phyloP scores from a whole-genome alignment of 164 flowering plant species.

The Magnolia kwangsiensis region DNA sequence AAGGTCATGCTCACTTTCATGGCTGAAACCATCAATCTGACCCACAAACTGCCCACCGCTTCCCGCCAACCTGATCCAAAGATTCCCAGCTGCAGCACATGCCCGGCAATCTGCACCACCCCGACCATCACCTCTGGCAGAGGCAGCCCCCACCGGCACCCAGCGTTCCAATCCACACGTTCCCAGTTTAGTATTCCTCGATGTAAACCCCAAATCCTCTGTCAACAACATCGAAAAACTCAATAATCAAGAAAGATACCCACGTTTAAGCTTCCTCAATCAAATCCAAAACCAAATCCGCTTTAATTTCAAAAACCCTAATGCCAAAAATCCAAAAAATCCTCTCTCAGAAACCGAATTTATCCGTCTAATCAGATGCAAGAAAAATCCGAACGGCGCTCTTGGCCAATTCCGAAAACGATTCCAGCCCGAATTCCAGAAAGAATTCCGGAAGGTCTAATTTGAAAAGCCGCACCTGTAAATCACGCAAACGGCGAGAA shows the following conservation, averaged over 20 bases:
- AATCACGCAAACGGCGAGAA: neutral
- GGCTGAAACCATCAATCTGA: slow-evolving; percentile 53
- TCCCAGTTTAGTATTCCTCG: neutral
- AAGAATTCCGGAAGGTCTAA: neutral
- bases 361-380: neutral
- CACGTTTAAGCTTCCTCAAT: neutral
- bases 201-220: slow-evolving; percentile 7
- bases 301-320: neutral
- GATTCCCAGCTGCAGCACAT: slow-evolving; percentile 32
- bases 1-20: slow-evolving; percentile 86
- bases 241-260: neutral
- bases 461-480: neutral
- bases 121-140: neutral
- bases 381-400: neutral
- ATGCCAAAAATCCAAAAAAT: neutral
- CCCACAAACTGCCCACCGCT: slow-evolving; percentile 28
- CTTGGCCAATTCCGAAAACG: neutral
- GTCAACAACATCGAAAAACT: neutral
- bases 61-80: slow-evolving; percentile 30
- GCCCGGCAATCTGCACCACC: slow-evolving; percentile 38
- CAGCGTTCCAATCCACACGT: slow-evolving; percentile 3
- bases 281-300: neutral
- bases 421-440: neutral
- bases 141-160: neutral
- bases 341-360: neutral